Base-by-base conservation (phyloP, 495 filamentous ascomycete genomes). In the Tirmania nivea region DNA sequence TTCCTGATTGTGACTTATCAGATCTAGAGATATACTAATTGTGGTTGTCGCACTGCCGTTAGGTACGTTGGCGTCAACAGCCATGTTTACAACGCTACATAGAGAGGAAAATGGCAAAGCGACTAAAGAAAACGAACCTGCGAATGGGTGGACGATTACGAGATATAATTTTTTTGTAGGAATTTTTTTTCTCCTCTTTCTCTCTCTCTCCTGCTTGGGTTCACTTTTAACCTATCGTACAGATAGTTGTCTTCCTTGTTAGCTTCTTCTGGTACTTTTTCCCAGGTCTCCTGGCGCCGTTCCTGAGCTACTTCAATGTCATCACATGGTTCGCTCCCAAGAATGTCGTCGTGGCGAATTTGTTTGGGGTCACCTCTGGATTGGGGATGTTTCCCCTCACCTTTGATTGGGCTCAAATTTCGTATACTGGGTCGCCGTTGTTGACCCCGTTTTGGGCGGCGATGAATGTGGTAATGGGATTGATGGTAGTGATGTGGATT, bases 341-440 rank as follows among this genome's bases (percentile, higher is more conserved):
- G 25, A 87, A 79, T 59, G 76, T 80, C 21, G 75, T 86, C 8
- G 68, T 89, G 34, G 80, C 85, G 21, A 88, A 89, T 62, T 62
- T 90, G 57, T 90, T 92, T 57, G 86, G 86, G 4, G 80, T 88
- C 35, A 69, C 77, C n/a, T 88, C 86, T 3, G 86, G 86, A 20
- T 70, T 93, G 42, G 86, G 86, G 2, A 71, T 94, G 55, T 89
- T 90, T 51, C 78, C 88, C 4, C 60, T 94, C 60, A 94, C 87
- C 0, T 94, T 94, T 56, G 87, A 94, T 68, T 94, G 87, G 87
- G 78, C 83, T 0, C 88, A 94, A 67, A 79, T 94, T 45, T 85
- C 88, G 9, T 93, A 87, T 59, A 92, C 89, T 56, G 83, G 84
- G 11, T 90, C 83, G 34, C 87, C 87, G 0, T 71, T 94, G 0